A percentile compares a stretch with the other conserved stretches of the same genome.
Evolutionary conservation across 208 protist genomes (phyloP).

Genomic region (Leishmania mexicana): DNA sequence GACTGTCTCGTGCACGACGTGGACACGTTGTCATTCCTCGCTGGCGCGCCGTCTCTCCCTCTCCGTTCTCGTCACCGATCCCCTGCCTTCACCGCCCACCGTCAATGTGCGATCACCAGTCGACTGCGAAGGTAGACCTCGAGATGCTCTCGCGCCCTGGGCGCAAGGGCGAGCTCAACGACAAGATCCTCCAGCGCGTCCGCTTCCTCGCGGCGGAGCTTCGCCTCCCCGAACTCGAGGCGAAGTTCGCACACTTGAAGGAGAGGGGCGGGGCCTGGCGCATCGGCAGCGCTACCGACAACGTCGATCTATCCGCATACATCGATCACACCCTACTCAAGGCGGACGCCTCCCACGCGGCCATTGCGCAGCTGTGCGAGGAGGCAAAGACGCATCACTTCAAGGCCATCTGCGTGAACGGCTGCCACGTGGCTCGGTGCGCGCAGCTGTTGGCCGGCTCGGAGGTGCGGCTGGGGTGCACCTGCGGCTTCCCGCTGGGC

Average conservation of each 20-base stretch:
- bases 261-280: conserved; percentile 61
- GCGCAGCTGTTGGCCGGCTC: conserved; percentile 43
- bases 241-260: conserved; percentile 65
- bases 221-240: conserved; percentile 46
- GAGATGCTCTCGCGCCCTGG: conserved; percentile 55
- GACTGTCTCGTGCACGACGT: background rate
- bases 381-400: conserved; percentile 90
- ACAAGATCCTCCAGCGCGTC: conserved; percentile 58
- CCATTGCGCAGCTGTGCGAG: conserved; percentile 84
- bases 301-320: conserved; percentile 41
- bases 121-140: conserved; percentile 33
- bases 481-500: conserved; percentile 94
- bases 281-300: background rate
- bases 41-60: background rate
- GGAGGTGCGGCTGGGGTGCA: conserved; percentile 62
- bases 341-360: conserved; percentile 51
- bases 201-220: conserved; percentile 44
- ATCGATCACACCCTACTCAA: conserved; percentile 96
- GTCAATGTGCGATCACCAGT: background rate
- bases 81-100: background rate
- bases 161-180: conserved; percentile 66
- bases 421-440: conserved; percentile 65
- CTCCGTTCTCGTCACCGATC: background rate
- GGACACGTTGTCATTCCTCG: background rate
- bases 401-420: conserved; percentile 93